phyloP scores from a whole-genome alignment of 345 rosid species.

The Hibiscus tridactylites region DNA sequence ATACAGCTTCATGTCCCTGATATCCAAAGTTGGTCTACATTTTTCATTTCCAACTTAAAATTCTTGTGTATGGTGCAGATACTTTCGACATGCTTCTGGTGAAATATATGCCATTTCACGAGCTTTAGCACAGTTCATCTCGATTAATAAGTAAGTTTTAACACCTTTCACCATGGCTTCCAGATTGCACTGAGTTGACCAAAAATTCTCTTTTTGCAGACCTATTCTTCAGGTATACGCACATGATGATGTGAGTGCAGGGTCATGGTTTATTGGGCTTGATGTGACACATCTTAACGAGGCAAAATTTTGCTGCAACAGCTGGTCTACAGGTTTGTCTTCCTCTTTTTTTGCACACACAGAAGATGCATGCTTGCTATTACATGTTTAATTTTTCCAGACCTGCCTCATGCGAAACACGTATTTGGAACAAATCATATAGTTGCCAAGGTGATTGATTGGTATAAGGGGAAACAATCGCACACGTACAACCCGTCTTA shows the following conservation, averaged over 20 bases:
- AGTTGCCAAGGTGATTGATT: background rate
- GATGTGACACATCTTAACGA: conserved; percentile 34
- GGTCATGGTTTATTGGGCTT: conserved; percentile 54
- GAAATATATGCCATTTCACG: conserved; percentile 38
- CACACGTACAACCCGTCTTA: background rate
- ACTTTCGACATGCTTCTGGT: conserved; percentile 42
- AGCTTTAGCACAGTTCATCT: conserved; percentile 40
- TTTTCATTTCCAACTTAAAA: background rate
- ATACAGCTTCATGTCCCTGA: conserved; percentile 3
- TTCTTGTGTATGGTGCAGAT: conserved; percentile 24
- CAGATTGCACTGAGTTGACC: background rate
- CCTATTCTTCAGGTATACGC: conserved; percentile 34
- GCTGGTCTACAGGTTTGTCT: conserved; percentile 31
- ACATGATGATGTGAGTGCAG: conserved; percentile 44
- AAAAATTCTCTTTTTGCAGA: conserved; percentile 15
- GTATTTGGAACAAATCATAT: background rate
- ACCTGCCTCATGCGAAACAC: background rate
- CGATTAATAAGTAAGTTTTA: conserved; percentile 32
- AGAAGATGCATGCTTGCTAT: background rate
- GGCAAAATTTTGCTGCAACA: conserved; percentile 43
- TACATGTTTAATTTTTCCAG: background rate
- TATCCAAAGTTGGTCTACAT: background rate
- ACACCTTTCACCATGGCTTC: background rate
- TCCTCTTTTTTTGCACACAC: background rate
- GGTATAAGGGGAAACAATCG: background rate